phyloP scores from a whole-genome alignment of 495 filamentous ascomycete genomes.

The Aspergillus kassunensis region DNA sequence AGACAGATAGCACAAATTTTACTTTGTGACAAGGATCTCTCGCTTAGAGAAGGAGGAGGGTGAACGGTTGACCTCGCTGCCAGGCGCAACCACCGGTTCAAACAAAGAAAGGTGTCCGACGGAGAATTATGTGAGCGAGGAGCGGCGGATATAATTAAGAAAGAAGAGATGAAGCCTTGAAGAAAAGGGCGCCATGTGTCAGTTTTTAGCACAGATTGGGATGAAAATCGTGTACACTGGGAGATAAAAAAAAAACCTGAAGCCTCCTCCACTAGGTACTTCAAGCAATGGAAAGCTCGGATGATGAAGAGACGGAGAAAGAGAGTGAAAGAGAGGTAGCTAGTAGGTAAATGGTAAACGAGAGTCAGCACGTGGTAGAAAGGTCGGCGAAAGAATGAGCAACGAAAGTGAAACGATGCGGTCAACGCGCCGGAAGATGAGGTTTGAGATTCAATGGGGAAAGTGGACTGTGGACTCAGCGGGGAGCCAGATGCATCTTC shows the following conservation, averaged over 20 bases:
- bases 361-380: conserved; percentile 18
- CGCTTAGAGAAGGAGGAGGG: not conserved
- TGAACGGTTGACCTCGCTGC: not conserved
- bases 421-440: conserved; percentile 2
- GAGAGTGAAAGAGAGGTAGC: not conserved
- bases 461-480: conserved; percentile 11
- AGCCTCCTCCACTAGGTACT: conserved; percentile 3
- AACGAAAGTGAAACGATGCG: conserved; percentile 4
- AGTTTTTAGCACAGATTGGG: conserved; percentile 11
- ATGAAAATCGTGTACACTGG: conserved; percentile 2
- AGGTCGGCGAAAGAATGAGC: conserved; percentile 8
- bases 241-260: conserved; percentile 10
- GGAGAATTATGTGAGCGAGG: conserved; percentile 2
- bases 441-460: conserved; percentile 1
- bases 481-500: not conserved
- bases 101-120: conserved; percentile 2
- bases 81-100: not conserved
- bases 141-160: conserved; percentile 5
- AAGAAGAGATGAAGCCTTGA: conserved; percentile 14
- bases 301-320: not conserved
- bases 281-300: not conserved
- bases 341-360: not conserved
- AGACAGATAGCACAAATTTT: not conserved
- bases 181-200: conserved; percentile 20
- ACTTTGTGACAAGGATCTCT: not conserved